Evolutionary conservation across 176 grass and related monocot species (phyloP).

Genomic region (Hsuehochloa calcarea): DNA sequence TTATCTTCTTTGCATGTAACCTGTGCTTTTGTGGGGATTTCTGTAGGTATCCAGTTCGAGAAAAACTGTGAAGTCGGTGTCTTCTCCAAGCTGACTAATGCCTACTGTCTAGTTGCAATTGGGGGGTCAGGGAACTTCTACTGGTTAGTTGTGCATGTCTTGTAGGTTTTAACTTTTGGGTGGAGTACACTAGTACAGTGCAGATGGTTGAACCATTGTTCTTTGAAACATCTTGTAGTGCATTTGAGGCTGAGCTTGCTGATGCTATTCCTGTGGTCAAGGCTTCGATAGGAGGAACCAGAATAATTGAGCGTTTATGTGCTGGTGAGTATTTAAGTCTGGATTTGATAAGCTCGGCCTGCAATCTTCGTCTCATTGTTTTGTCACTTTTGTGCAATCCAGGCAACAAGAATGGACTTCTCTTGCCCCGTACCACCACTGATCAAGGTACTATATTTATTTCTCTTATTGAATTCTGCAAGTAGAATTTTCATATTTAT

Average conservation of each 20-base stretch:
- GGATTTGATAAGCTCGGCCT: neutral
- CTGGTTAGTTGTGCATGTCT: too few relatives aligned
- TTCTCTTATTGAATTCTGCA: neutral
- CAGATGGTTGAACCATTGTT: neutral
- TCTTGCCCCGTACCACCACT: slow-evolving; percentile 85
- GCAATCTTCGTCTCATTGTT: neutral
- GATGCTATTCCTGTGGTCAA: slow-evolving; percentile 90
- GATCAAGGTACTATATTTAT: slow-evolving; percentile 66
- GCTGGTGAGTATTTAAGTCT: slow-evolving; percentile 50
- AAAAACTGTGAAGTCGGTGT: too few relatives aligned
- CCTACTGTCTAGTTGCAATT: too few relatives aligned
- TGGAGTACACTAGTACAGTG: too few relatives aligned
- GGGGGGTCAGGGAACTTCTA: too few relatives aligned
- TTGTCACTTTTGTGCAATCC: slow-evolving; percentile 3
- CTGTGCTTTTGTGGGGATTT: too few relatives aligned
- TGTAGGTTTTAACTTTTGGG: too few relatives aligned
- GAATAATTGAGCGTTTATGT: slow-evolving; percentile 83
- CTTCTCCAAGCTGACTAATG: too few relatives aligned
- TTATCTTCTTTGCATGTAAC: too few relatives aligned
- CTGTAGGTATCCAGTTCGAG: too few relatives aligned
- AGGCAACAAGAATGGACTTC: slow-evolving; percentile 99
- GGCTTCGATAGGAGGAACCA: slow-evolving; percentile 80
- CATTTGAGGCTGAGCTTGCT: slow-evolving; percentile 84
- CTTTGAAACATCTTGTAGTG: slow-evolving; percentile 37
- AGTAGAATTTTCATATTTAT: too few relatives aligned